Base-by-base conservation (phyloP, 2,329 filamentous ascomycete species). In the Akanthomyces dipterigenus region DNA sequence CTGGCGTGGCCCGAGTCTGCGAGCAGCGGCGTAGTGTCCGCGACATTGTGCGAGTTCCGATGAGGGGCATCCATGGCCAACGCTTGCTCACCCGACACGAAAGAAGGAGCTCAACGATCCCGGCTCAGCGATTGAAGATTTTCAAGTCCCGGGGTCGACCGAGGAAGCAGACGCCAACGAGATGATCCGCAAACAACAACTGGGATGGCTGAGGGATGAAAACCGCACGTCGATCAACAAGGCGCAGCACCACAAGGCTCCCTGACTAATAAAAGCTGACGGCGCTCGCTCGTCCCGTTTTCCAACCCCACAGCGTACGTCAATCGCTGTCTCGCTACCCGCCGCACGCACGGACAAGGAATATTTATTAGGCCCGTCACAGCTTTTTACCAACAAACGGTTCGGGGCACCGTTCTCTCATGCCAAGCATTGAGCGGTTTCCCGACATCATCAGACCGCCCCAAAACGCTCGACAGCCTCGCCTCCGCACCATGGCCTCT, bases 221-320 rank as follows among this genome's bases (percentile, higher is more conserved):
- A 14, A 34, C 14, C 8, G 43, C n/a, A 34, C 26, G 28, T 55
- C n/a, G 28, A 20, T 5, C 18, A 50, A 51, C 49, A 49, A 60
- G 57, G 57, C 57, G 57, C 57, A 60, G 57, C 57, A 51, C n/a
- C n/a, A 48, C 48, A 43, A 24, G 43, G 28, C 12, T 45, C 51
- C 24, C 40, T 50, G 31, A 50, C 34, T 42, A 50, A 58, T 11
- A 40, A 34, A 58, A 38, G 51, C 55, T 48, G 55, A 56, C 42
- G 22, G 54, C 28, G 26, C n/a, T 26, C 28, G 26, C 26, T 49
- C 11, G 31, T 56, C 40, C n/a, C 24, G 24, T 43, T 16, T 16
- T 24, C 54, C 53, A 55, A 34, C 31, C 31, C 31, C 31, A 34
- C 31, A 34, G 31, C 31, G 31, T 34, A 34, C 3, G 31, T 3